Evolutionary conservation across 2,329 filamentous ascomycete species (phyloP), one percentile per base, ranked within the genome.

Genomic region (Trichoderma harzianum): DNA sequence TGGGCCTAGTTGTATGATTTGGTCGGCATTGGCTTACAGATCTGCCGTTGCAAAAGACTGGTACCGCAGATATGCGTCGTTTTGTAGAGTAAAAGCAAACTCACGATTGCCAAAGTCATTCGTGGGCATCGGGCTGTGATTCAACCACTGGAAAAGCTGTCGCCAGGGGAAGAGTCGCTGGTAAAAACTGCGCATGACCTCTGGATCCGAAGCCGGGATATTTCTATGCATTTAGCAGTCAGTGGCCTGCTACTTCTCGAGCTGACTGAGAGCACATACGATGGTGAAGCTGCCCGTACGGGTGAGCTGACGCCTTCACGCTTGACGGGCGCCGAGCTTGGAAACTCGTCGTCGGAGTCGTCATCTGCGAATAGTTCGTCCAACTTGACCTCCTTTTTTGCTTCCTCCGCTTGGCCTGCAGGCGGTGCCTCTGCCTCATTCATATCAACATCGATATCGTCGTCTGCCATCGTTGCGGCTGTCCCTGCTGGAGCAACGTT

Each of bases 131-230:
- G 94, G 92, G 69, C 93, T 93, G 82, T 98, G 96, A 79, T 98
- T 99, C 62, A 99, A 89, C 96, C 96, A 99, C 81, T 98, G 95
- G 83, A 98, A 99, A 24, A 98, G 90, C 73, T 93, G 92, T 72
- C 95, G 90, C 86, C 97, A 99, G 5, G 96, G 96, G 77, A 98
- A 98, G 47, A 99, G 86, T 62, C 96, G 93, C 79, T 97, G 93
- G 80, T 99, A 99, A 84, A 98, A 99, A 74, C 92, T 93, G 77
- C 93, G 90, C 90, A 98, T 94, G 12, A 97, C 88, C 78, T 95
- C 93, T 2, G 93, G 90, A 76, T 97, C 93, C 51, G 90, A 92
- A 55, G 88, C 85, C 47, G 80, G 73, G 8, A 78, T 69, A 62
- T 82, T 80, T 62, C 82, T 83, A 26, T 2, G 24, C 2, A 34